Percentiles rank a stretch among this genome's conserved stretches.
Conservation (phyloP, 163 green algal genomes). For the Scenedesmus sp. region DNA sequence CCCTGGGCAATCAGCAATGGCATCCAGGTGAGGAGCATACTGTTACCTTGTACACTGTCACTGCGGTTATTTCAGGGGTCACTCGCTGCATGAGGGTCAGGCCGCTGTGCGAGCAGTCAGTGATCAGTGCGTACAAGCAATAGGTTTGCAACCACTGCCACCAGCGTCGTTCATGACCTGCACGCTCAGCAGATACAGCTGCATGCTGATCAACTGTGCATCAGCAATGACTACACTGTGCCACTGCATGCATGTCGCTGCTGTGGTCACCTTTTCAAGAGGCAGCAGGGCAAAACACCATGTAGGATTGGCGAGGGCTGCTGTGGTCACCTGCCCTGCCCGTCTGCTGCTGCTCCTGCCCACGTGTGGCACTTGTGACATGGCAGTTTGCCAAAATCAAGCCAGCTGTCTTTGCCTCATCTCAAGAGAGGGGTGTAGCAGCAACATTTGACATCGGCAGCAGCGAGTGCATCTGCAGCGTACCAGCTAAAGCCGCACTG, state of each 20-base stretch:
- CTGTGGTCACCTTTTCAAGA: too few relatives aligned
- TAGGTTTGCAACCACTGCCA: too few relatives aligned
- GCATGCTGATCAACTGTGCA: not conserved
- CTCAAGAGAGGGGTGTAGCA: not conserved
- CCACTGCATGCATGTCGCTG: not conserved
- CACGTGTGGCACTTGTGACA: too few relatives aligned
- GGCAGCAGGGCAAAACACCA: too few relatives aligned
- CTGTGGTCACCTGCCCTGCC: too few relatives aligned
- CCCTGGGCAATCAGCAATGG: constrained; percentile 5
- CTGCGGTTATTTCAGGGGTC: not conserved
- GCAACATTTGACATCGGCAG: constrained; percentile 27
- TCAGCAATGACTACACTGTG: not conserved
- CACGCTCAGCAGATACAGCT: not conserved
- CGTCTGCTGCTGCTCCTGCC: not conserved
- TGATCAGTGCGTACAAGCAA: not conserved
- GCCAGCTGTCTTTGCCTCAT: constrained; percentile 2
- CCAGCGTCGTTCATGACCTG: not conserved
- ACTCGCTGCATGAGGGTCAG: not conserved
- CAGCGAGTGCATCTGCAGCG: constrained; percentile 30
- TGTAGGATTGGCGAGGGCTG: too few relatives aligned
- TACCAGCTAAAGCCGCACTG: constrained; percentile 19
- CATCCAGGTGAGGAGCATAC: not conserved
- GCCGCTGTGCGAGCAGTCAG: not conserved
- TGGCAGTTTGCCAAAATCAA: constrained; percentile 47
- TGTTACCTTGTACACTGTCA: not conserved